Conservation (phyloP, 306 rosid species). For the Comarum palustre region DNA sequence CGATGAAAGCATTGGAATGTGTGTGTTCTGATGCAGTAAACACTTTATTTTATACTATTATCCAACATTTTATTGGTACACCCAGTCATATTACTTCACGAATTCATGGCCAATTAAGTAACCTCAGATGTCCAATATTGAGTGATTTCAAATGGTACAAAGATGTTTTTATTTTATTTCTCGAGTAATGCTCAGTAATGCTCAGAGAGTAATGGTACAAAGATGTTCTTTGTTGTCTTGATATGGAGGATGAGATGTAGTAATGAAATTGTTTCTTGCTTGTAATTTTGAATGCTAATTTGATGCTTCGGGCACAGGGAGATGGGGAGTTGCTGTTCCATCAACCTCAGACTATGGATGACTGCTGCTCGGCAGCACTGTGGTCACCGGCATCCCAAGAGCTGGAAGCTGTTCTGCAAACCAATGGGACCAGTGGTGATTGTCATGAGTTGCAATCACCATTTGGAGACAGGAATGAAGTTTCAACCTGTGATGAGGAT, state of each 20-base stretch:
- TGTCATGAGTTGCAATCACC: slow-evolving; percentile 6
- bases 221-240: background rate
- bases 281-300: slow-evolving; percentile 14
- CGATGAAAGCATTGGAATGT: background rate
- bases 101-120: background rate
- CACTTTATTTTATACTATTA: background rate
- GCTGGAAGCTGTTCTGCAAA: slow-evolving; percentile 18
- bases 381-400: background rate
- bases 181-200: no score
- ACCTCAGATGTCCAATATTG: background rate
- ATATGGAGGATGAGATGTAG: background rate
- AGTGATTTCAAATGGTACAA: no score
- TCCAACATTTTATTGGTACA: no score
- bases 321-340: background rate
- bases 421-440: background rate
- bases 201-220: no score
- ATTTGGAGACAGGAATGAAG: background rate
- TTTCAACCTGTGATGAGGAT: slow-evolving; percentile 17
- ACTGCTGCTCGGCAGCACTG: background rate
- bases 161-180: background rate
- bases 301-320: background rate
- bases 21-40: background rate
- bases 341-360: background rate
- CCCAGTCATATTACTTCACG: background rate
- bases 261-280: background rate